A percentile compares a stretch with the other conserved stretches of the same genome.
Evolutionary conservation across 345 rosid species (phyloP).

Genomic region (Dipteronia dyeriana): DNA sequence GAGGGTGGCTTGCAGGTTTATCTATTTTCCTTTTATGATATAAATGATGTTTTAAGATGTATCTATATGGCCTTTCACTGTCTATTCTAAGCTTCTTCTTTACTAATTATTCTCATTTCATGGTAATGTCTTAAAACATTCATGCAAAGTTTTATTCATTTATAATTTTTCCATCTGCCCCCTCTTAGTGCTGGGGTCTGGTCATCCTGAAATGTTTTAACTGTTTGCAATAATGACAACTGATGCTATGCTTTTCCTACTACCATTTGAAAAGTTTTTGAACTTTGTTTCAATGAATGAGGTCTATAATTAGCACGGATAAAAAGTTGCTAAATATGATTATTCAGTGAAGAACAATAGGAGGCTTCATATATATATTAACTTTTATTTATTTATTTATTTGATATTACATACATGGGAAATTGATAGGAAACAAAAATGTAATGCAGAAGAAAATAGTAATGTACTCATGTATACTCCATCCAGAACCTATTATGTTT

Average conservation of each 20-base stretch:
- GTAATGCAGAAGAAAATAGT: neutral
- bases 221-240: neutral
- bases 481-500: neutral
- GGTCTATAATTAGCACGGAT: neutral
- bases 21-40: conserved; percentile 15
- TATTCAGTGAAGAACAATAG: neutral
- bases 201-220: neutral
- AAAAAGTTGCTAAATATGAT: neutral
- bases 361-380: neutral
- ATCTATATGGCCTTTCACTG: neutral
- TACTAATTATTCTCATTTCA: neutral
- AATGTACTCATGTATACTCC: neutral
- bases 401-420: neutral
- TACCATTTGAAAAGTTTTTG: neutral
- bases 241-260: neutral
- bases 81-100: neutral
- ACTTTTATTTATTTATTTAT: neutral
- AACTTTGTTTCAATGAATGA: neutral
- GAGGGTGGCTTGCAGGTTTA: conserved; percentile 97
- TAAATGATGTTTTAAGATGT: neutral
- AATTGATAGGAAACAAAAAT: neutral
- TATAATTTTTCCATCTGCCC: neutral
- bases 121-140: neutral
- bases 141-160: neutral
- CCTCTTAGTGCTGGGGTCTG: neutral